Evolutionary conservation across 352 stramenopile species (phyloP), one percentile per base, ranked within the genome.

Genomic region (Stramenopiles sp.): DNA sequence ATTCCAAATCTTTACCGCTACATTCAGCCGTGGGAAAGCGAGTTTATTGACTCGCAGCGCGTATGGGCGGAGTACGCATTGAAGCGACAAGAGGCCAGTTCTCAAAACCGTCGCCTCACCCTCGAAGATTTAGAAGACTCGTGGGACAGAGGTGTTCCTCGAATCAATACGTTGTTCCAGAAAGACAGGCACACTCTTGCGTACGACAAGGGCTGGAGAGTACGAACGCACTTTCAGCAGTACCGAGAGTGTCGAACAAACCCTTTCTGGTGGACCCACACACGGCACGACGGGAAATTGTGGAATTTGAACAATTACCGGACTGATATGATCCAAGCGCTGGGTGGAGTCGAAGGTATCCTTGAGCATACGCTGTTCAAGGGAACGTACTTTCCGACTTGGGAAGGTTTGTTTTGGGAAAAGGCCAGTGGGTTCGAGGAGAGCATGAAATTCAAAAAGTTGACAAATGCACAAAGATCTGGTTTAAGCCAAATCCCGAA

Each of bases 221-320:
- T 98, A 3, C 85, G 96, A 32, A 98, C 94, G 31, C 92, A 97
- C 74, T 99, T 99, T 81, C 98, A 98, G 82, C 88, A 96, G 69
- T 99, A 98, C 83, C 94, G 98, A 82, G 87, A 98, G 73, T 79
- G 94, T 71, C 87, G 95, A 48, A 89, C 97, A 53, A 98, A 99
- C 78, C 94, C 94, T 34, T 99, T 99, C 81, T 99, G 94, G 94
- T 99, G 95, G 96, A 99, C 95, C 18, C 89, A 97, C 80, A 87
- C 93, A 78, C 89, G 95, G 1, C 96, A 99, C 80, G 96, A 99
- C 83, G 96, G 96, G 78, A 99, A 99, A 79, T 82, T 99, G 34
- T 99, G 96, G 96, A 99, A 99, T 84, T 80, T 99, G 31, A 99
- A 99, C 85, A 97, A 98, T 74, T 99, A 99, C 80, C 90, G 96